Percentiles rank a stretch among this genome's conserved stretches.
Evolutionary conservation across 2,329 filamentous ascomycete species (phyloP).

Genomic region (Fusarium falciforme): DNA sequence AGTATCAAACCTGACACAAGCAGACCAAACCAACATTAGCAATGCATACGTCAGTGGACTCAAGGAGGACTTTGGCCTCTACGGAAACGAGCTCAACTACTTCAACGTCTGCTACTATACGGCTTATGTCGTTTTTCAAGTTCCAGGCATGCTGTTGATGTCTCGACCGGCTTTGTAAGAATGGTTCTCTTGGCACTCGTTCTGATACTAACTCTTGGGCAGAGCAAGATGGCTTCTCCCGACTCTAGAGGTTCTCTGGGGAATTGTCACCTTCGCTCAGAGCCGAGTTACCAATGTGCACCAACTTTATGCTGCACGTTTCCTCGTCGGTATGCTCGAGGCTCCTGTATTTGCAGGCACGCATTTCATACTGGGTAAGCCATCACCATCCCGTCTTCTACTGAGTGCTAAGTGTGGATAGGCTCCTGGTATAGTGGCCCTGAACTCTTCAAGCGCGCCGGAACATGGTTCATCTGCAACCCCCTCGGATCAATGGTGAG

Average conservation of each 20-base stretch:
- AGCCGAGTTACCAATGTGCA: background rate
- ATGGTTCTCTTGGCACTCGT: rapidly evolving
- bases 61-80: conserved; percentile 47
- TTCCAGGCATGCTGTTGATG: conserved; percentile 30
- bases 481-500: conserved; percentile 36
- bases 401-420: background rate
- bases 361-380: background rate
- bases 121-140: conserved; percentile 26
- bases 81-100: conserved; percentile 48
- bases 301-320: background rate
- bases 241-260: background rate
- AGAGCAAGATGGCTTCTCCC: background rate
- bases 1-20: background rate
- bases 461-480: conserved; percentile 20
- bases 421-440: conserved; percentile 18
- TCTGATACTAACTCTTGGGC: background rate
- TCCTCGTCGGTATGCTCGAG: background rate
- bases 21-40: conserved; percentile 43
- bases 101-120: conserved; percentile 36
- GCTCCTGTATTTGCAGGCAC: background rate
- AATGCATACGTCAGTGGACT: conserved; percentile 53
- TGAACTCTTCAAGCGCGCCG: conserved; percentile 18
- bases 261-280: background rate
- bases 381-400: background rate
- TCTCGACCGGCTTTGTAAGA: conserved; percentile 28